Base-by-base conservation (phyloP, 1,139 yeast species). In the Magnusiomyces starmeri region DNA sequence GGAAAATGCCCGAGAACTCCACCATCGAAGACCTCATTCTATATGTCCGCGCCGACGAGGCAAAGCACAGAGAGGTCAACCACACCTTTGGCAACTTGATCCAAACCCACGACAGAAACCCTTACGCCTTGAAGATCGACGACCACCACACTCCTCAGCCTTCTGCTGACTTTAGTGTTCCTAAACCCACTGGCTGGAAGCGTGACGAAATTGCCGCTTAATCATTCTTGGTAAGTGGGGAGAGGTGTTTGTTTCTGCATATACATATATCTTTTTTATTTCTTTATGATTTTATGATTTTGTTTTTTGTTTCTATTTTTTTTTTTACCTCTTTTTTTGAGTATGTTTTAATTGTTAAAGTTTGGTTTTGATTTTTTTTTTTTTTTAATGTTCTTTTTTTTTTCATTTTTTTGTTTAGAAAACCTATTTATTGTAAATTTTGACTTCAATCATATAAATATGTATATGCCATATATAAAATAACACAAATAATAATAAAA, bases 41-140 rank as follows among this genome's bases (percentile, higher is more conserved):
- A 57, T 76, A 80, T 60, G 73, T 83, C 37, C 70, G 80, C 46
- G 80, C 80, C 7, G 89, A 83, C 61, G 89, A 83, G 65, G 82
- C 87, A 43, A 83, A 83, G 64, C 89, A 83, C 64, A 75, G 89
- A 64, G 89, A 83, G 63, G 88, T 83, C 47, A 83, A 83, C 68
- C 89, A 83, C 65, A 83, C 89, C 0, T 75, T 83, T 62, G 90
- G 88, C 25, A 83, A 83, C 60, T 73, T 84, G 61, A 66, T 76
- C 49, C 74, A 72, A 54, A 66, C 64, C 44, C 52, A 48, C 1
- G 88, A 83, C 64, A 75, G 88, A 59, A 83, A 83, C 61, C 90
- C 90, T 20, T 83, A 79, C 66, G 88, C 83, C 2, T 67, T 79
- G 57, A 63, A 72, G 52, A 29, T 52, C 14, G 64, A 79, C 43